Evolutionary conservation across 2,329 filamentous ascomycete species (phyloP), one percentile per base, ranked within the genome.

Genomic region (Botrytis byssoidea): DNA sequence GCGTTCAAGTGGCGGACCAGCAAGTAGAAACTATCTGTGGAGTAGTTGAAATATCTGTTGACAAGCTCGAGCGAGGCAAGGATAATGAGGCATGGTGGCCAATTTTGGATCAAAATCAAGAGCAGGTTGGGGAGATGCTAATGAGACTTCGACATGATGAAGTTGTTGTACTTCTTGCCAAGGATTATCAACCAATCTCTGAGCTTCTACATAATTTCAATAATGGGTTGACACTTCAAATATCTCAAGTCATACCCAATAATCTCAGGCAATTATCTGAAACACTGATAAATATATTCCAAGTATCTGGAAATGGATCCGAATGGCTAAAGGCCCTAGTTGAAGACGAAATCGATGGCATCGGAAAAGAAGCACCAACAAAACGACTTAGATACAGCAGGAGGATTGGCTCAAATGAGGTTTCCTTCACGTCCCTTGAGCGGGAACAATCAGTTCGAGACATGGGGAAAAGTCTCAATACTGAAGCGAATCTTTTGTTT

Each of bases 261-360:
- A 92, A 94, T 79, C 85, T 98, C 48, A 92, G 92, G 71, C 88
- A 89, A n/a, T 83, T 98, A 14, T 93, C 94, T 3, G 95, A 98
- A 80, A 90, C 92, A 42, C 89, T 98, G 55, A 85, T 98, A 76
- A 97, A 98, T 81, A 97, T 99, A 70, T 99, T 95, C 79, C 96
- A 99, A 80, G 95, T 97, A 4, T 95, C 94, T 3, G 94, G 93
- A 0, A 89, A 89, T 55, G 92, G 93, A 3, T 88, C 88, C 61
- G 94, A 98, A 74, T 99, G 96, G 96, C 87, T 99, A 35, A 96
- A 94, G 86, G 91, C 93, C 3, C 85, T 99, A 59, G 93, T 98
- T 0, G 96, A 99, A 82, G 95, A 98, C 80, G 96, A 99, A 82
- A 98, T 99, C 73, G 96, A 98, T 79, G 95, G 95, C 0, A 91